Evolutionary conservation across 176 grass and related monocot species (phyloP).

Genomic region (Rhipidocladum racemiflorum): DNA sequence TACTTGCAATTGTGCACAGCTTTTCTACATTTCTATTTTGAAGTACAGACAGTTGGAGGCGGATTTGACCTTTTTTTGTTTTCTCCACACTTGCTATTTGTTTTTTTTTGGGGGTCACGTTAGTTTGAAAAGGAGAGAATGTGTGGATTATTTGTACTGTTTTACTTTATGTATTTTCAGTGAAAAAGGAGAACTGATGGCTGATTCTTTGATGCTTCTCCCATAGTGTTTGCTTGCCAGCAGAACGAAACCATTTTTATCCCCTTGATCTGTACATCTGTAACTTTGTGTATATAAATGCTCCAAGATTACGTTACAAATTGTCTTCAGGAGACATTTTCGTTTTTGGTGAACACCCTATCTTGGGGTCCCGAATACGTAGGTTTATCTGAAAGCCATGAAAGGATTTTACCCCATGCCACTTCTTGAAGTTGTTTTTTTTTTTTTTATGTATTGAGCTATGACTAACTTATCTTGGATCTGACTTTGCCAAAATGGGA

Average conservation of each 20-base stretch:
- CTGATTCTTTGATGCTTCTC: constrained; percentile 19
- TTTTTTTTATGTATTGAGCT: neutral
- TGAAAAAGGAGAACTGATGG: constrained; percentile 18
- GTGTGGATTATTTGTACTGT: constrained; percentile 29
- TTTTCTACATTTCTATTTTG: neutral
- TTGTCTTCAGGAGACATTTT: neutral
- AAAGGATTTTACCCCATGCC: neutral
- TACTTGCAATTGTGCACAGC: neutral
- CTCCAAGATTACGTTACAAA: neutral
- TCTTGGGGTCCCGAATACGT: neutral
- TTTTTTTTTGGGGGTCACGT: constrained; percentile 12
- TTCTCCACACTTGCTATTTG: constrained; percentile 30
- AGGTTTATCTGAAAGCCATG: neutral
- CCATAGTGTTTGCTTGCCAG: neutral
- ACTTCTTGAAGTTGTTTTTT: neutral
- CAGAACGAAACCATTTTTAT: neutral
- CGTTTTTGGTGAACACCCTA: neutral
- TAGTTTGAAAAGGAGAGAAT: constrained; percentile 34
- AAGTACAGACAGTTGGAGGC: constrained; percentile 1
- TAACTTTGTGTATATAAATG: neutral
- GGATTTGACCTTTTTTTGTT: constrained; percentile 42
- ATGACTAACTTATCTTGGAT: neutral
- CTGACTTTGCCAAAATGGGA: neutral
- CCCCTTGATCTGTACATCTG: neutral
- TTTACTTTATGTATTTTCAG: constrained; percentile 35